A percentile compares a stretch with the other conserved stretches of the same genome.
Conservation (phyloP, 441 rosid species). For the Populus hybrid region DNA sequence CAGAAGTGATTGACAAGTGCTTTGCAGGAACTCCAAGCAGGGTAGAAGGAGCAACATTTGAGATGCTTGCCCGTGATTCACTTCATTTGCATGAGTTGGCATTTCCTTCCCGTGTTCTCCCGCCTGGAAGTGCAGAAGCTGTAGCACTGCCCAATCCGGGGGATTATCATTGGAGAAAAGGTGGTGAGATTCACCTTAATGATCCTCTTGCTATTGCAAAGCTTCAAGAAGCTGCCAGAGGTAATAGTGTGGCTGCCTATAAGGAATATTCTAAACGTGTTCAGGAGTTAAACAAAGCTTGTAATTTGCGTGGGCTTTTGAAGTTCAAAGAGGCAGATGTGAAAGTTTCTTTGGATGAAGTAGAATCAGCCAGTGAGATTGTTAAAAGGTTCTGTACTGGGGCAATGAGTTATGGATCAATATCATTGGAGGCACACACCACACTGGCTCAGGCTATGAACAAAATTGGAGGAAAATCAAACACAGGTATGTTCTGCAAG, state of each 20-base stretch:
- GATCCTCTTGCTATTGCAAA: conserved; percentile 98
- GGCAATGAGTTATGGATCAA: conserved; percentile 99
- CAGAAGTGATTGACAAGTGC: conserved; percentile 94
- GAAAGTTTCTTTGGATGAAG: conserved; percentile 77
- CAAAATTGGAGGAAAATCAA: conserved; percentile 94
- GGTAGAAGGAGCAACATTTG: conserved; percentile 99
- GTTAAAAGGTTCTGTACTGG: conserved; percentile 99
- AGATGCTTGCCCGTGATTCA: conserved; percentile 92
- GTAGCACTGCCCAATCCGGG: conserved; percentile 95
- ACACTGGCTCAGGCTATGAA: conserved; percentile 98
- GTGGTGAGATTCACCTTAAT: conserved; percentile 96
- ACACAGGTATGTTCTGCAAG: conserved; percentile 59
- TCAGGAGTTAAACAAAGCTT: conserved; percentile 82
- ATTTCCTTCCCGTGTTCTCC: conserved; percentile 63
- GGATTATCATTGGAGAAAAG: conserved; percentile 98
- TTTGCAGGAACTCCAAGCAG: conserved; percentile 99
- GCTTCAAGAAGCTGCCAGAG: conserved; percentile 95
- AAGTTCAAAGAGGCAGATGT: conserved; percentile 72
- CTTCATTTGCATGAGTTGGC: conserved; percentile 90
- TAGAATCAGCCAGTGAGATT: conserved; percentile 97
- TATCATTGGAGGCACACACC: conserved; percentile 91
- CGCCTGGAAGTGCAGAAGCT: conserved; percentile 99
- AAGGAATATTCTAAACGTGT: conserved; percentile 95
- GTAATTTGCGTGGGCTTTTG: conserved; percentile 95
- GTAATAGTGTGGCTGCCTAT: conserved; percentile 89